Evolutionary conservation across 73 alveolate species (phyloP).

Genomic region (Paramecium tetraurelia): DNA sequence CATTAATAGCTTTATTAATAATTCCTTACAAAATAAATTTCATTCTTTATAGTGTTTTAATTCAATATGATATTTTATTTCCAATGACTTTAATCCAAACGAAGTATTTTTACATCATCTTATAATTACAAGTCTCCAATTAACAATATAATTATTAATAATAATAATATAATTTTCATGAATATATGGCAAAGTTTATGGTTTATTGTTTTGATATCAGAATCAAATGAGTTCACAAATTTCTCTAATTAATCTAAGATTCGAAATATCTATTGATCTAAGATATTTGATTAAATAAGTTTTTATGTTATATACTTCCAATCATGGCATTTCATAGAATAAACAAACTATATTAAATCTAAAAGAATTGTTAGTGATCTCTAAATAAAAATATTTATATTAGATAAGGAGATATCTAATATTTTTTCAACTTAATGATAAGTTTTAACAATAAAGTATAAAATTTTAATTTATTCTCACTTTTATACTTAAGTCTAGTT

Average conservation of each 20-base stretch:
- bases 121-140: background rate
- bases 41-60: no score
- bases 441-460: background rate
- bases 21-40: background rate
- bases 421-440: background rate
- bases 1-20: background rate
- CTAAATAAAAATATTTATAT: no score
- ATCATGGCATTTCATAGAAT: background rate
- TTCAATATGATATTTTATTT: background rate
- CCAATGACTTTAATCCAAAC: background rate
- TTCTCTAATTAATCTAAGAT: no score
- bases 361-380: no score
- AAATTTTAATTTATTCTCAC: no score
- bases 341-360: background rate
- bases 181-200: background rate
- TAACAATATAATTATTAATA: background rate
- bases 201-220: background rate
- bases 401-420: background rate
- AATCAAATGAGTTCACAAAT: background rate
- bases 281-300: no score
- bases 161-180: background rate
- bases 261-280: no score
- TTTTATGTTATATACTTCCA: no score
- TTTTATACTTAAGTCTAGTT: background rate
- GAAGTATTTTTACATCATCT: background rate